Base-by-base conservation (phyloP, 2,329 filamentous ascomycete genomes). In the Fusarium sp. region DNA sequence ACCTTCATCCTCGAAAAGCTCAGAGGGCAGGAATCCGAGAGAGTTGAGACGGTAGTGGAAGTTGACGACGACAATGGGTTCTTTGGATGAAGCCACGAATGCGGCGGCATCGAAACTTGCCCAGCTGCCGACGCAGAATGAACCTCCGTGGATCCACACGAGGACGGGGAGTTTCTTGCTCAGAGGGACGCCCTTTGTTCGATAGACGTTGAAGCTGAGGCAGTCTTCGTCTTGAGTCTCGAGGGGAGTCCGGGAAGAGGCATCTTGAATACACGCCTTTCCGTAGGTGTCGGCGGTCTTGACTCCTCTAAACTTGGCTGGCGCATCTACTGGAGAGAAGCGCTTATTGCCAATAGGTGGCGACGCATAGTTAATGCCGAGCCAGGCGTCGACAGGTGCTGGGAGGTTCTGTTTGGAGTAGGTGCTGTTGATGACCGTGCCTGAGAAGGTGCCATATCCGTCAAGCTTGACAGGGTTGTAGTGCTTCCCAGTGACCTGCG, bases 1-100 rank as follows among this genome's bases (percentile, higher is more conserved):
- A 0, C 80, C 81, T 3, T 78, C 75, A 0, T 81, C 80, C 33
- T 85, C 82, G 9, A 82, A 76, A 22, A 84, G 63, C 25, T 36
- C 84, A 73, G 68, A 89, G 0, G 88, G 88, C 13, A 89, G 82
- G 16, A 78, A 81, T 0, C 86, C 86, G 0, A 87, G 78, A 8
- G 73, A 81, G 52, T 66, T 82, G 69, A 71, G 45, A 4, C 85
- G 83, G 66, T 87, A 87, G 70, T 87, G 85, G 33, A 87, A 78
- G 16, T 82, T 79, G 2, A 86, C 83, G 6, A 84, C 83, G 20
- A 88, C 81, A 33, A 87, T 78, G 9, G 85, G 86, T 27, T 83
- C 83, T 7, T 71, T 67, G 0, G 81, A 82, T 2, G 77, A 79
- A 0, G 80, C 79, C 0, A 75, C 79, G 33, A 82, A 82, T 2